Evolutionary conservation across 2,329 filamentous ascomycete species (phyloP), one percentile per base, ranked within the genome.

Genomic region (Microsporum ferrugineum): DNA sequence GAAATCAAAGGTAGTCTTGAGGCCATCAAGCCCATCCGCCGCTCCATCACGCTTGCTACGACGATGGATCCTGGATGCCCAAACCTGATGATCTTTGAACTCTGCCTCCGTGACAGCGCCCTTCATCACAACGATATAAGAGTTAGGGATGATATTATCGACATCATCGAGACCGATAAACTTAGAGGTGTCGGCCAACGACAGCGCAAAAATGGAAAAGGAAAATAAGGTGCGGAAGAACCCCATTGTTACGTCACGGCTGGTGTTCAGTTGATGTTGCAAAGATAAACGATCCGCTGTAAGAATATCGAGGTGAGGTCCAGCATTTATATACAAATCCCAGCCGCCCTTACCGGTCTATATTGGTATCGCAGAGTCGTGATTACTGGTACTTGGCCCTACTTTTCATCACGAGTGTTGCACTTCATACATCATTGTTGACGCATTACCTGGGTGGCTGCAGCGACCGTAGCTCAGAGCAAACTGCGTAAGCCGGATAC

Each of bases 111-210:
- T 36, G 36, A 62, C 12, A 17, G 39, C 34, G 60, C 55, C 31
- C 45, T 62, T 62, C 60, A 62, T 62, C 41, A 62, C 60, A 53
- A 62, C 38, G 45, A 62, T 62, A 41, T 62, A 62, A n/a, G 60
- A 62, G 23, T 57, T 57, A 34, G 57, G 57, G 31, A 62, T 36
- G 10, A 51, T 38, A 39, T 61, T 38, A 14, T 59, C 23, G 33
- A 23, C 27, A 8, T 51, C n/a, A 7, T 60, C 43, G 10, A 43
- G 12, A 17, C 39, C 39, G 27, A 59, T 45, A 27, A 59, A 7
- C 31, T 59, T 49, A 17, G 41, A 5, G n/a, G 39, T 10, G 8
- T 27, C 49, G 43, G 57, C 43, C 29, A 43, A 7, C 14, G 43
- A n/a, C 27, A 59, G 29, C 5, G 57, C 33, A 23, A 47, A 27